Base-by-base conservation (phyloP, 345 rosid species). In the Gossypium rotundifolium region DNA sequence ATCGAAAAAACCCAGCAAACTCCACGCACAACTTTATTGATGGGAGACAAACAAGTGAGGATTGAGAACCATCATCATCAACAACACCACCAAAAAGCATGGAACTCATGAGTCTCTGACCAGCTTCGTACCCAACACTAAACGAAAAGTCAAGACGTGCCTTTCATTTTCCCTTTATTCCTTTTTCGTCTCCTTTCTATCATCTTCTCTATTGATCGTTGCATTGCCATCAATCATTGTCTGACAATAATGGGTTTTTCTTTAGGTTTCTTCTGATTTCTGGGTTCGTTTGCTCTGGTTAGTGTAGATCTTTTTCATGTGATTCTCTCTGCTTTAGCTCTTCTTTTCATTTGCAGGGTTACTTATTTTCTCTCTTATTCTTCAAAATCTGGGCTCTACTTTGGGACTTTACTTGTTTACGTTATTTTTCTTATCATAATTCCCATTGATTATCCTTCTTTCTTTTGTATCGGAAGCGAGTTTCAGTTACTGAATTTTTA, bases 401-500 rank as follows among this genome's bases (percentile, higher is more conserved):
- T n/a, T 63, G 38, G 57, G 29, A 57, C 4, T 57, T 59, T 11
- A 65, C 62, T 55, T 42, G 40, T 40, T 33, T 33, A 33, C 40
- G 40, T 33, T 33, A 33, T 33, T 33, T 57, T 9, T 22, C 7
- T 23, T 25, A 10, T 59, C 17, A 20, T 27, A 29, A 53, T 27
- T 53, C 29, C 25, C 4, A 17, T 55, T 40, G 0, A 20, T 42
- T 18, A 27, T 44, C 18, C 58, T 13, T 61, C 53, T 22, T 59
- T 61, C 49, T 63, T 62, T 55, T 38, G 25, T 51, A 38, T 61
- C 55, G 17, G 17, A 23, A 49, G 65, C 72, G 65, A 23, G 62
- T 75, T 63, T 55, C 20, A 3, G 2, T 75, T 45, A 16, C 40
- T 71, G 69, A 76, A 29, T 71, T 33, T 67, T 53, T 38, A 12